Base-by-base conservation (phyloP, 768 basidiomycete genomes). In the Solioccasus polychromus region DNA sequence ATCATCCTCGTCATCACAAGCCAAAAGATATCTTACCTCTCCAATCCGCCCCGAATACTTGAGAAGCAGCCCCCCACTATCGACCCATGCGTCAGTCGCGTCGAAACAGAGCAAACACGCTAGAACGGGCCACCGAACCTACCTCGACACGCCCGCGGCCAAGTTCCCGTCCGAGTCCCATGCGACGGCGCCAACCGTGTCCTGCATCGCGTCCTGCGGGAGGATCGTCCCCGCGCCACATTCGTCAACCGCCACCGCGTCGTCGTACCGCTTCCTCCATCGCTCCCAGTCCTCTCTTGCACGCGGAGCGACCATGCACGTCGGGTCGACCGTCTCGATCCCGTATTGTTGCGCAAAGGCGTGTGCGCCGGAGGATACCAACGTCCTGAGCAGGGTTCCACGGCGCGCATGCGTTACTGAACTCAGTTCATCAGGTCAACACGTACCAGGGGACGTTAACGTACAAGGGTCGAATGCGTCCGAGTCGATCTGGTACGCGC, bases 141-240 rank as follows among this genome's bases (percentile, higher is more conserved):
- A 79, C 85, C 85, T 88, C 24, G 87, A 90, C 14, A 88, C 86
- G 2, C 87, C 87, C n/a, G 85, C 80, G 11, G 83, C 80, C 42
- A 82, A 55, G 14, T 72, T 69, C 4, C 68, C 74, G 23, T 55
- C 47, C 1, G 58, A 54, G 51, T 76, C 72, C 64, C 75, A 79
- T 12, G 71, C 80, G 28, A 88, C 72, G n/a, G 87, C 88, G 14
- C 89, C 89, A 6, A 92, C 89, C 0, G 89, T 92, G 60, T 92
- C 89, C 57, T 89, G 85, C 43, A 80, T 70, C 43, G 31, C 49
- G 67, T 68, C 48, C 57, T 53, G 54, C 63, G 48, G 45, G 18
- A 46, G 46, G 8, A 11, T 23, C 12, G 37, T 25, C 8, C 11
- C 15, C 22, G 18, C 12, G 14, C 42, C 50, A 10, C 44, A 39